Conservation (phyloP, 1,139 yeast genomes). For the Oligophagozyma castellii region DNA sequence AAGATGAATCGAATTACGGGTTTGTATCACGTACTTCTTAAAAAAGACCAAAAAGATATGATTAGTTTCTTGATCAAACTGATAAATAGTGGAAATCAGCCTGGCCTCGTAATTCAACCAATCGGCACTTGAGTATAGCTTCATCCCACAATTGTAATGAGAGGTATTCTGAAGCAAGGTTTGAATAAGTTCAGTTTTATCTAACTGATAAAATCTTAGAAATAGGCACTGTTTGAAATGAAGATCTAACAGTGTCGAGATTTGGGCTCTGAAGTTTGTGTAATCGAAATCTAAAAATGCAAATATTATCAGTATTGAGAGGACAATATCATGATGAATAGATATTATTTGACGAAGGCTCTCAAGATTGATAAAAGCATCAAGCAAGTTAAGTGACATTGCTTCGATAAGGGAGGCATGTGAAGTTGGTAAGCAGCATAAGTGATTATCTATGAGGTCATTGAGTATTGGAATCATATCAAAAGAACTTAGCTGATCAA, state of each 20-base stretch:
- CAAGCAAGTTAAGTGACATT: slow-evolving; percentile 9
- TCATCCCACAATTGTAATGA: slow-evolving; percentile 15
- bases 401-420: slow-evolving; percentile 12
- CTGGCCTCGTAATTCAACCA: slow-evolving; percentile 12
- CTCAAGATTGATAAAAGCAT: slow-evolving; percentile 12
- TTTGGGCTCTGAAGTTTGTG: slow-evolving; percentile 10
- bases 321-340: slow-evolving; percentile 16
- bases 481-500: slow-evolving; percentile 23
- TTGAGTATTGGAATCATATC: slow-evolving; percentile 16
- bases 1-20: slow-evolving; percentile 10
- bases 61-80: slow-evolving; percentile 7
- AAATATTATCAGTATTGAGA: slow-evolving; percentile 16
- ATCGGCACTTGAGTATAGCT: slow-evolving; percentile 13
- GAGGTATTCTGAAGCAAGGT: slow-evolving; percentile 12
- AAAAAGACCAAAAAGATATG: slow-evolving; percentile 14
- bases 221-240: slow-evolving; percentile 18
- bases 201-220: slow-evolving; percentile 14
- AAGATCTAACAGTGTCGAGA: slow-evolving; percentile 13
- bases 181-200: slow-evolving; percentile 11
- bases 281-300: slow-evolving; percentile 20
- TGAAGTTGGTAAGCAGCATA: slow-evolving; percentile 4
- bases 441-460: slow-evolving; percentile 16
- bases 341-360: slow-evolving; percentile 14
- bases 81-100: slow-evolving; percentile 10
- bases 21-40: slow-evolving; percentile 8